phyloP scores from a whole-genome alignment of 116 monocot genomes.

The Iris pallida region DNA sequence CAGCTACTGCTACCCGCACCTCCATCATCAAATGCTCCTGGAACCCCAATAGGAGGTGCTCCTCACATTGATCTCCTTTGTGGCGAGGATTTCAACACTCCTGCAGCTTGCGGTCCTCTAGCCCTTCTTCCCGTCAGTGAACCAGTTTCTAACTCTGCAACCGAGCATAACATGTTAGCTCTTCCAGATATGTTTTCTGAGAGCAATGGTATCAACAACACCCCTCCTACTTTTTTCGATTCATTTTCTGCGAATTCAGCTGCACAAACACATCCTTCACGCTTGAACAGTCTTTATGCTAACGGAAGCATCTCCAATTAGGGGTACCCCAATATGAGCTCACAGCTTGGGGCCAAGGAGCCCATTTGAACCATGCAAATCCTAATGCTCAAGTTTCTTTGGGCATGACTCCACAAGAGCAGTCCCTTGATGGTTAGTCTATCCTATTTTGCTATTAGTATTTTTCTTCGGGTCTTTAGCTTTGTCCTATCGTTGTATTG shows the following conservation, averaged over 20 bases:
- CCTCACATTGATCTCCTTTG: conserved; percentile 31
- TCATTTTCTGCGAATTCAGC: neutral
- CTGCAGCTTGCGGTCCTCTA: conserved; percentile 14
- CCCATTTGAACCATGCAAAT: neutral
- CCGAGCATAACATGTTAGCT: conserved; percentile 4
- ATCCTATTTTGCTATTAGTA: neutral
- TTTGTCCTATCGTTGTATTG: too few relatives aligned
- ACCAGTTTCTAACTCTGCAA: conserved; percentile 10
- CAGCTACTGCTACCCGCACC: conserved; percentile 24
- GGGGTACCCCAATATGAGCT: neutral
- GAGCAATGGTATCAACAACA: neutral
- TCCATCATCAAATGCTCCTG: conserved; percentile 14
- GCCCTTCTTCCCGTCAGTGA: conserved; percentile 31
- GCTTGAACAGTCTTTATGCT: too few relatives aligned
- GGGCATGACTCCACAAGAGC: conserved; percentile 6
- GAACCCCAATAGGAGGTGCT: conserved; percentile 18
- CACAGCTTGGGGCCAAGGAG: neutral
- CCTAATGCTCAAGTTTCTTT: conserved; percentile 17
- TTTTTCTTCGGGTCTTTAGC: too few relatives aligned
- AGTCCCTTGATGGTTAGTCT: neutral
- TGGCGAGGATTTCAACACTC: conserved; percentile 16
- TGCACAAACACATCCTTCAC: too few relatives aligned
- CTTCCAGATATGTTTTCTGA: conserved; percentile 9
- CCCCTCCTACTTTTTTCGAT: neutral
- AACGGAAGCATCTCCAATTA: neutral